A percentile compares a stretch with the other conserved stretches of the same genome.
phyloP scores from a whole-genome alignment of 768 basidiomycete genomes.

The Daedaleopsis sinensis region DNA sequence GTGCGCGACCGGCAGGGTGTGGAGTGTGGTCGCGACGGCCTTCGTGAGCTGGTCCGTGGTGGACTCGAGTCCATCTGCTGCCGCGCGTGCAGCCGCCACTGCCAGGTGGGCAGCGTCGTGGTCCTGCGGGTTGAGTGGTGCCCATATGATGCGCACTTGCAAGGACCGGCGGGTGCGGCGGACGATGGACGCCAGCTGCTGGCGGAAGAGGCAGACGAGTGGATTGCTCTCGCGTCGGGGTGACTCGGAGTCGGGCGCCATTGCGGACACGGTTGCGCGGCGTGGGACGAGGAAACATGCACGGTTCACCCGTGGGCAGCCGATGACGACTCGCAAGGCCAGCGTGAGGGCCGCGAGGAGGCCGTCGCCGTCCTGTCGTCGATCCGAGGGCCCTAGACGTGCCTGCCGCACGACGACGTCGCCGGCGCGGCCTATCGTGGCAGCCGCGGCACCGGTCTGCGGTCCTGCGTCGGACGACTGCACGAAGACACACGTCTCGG shows the following conservation, averaged over 20 bases:
- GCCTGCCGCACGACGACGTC: background rate
- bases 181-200: background rate
- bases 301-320: conserved; percentile 5
- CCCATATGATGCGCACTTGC: background rate
- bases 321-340: background rate
- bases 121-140: background rate
- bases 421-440: background rate
- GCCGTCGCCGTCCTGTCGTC: conserved; percentile 4
- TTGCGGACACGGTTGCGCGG: conserved; percentile 1
- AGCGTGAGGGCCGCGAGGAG: conserved; percentile 2
- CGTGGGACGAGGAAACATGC: conserved; percentile 4
- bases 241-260: background rate
- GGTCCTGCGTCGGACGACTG: conserved; percentile 18
- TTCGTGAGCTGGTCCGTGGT: background rate
- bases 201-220: background rate
- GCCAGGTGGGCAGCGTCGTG: background rate
- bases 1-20: background rate
- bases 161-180: background rate
- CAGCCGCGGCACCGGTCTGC: conserved; percentile 1
- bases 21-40: conserved; percentile 1
- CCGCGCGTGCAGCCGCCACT: background rate
- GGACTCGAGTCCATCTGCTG: background rate
- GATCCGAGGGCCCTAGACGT: background rate
- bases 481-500: conserved; percentile 1
- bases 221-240: background rate